Percentiles rank a stretch among this genome's conserved stretches.
These are phyloP conservation scores for Wickerhamomyces sp. DNA, from an alignment of 1,139 yeast genomes.

Conservation along the genomic window DNA sequence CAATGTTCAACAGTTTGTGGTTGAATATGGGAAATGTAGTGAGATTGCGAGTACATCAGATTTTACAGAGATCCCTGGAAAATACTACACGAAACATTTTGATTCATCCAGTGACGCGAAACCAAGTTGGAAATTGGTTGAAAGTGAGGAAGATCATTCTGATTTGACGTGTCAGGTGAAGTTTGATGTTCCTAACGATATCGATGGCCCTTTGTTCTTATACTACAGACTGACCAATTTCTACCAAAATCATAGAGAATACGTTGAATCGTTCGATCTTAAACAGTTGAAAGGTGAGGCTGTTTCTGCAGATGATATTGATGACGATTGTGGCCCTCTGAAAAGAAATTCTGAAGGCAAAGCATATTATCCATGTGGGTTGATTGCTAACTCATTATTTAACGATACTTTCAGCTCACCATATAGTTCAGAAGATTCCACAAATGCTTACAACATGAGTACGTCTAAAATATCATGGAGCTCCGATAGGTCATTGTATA, in stretches of 20 bases:
- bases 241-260: constrained; percentile 74
- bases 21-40: constrained; percentile 58
- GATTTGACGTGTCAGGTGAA: constrained; percentile 43
- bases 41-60: constrained; percentile 31
- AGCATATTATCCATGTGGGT: constrained; percentile 68
- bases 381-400: constrained; percentile 71
- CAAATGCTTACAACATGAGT: constrained; percentile 44
- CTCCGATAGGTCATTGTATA: constrained; percentile 52
- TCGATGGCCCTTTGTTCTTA: constrained; percentile 56
- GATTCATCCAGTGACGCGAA: constrained; percentile 30
- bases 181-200: constrained; percentile 54
- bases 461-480: constrained; percentile 63
- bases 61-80: constrained; percentile 44
- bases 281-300: constrained; percentile 62
- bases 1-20: constrained; percentile 51
- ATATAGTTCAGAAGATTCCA: constrained; percentile 35
- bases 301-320: constrained; percentile 39
- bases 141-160: constrained; percentile 30
- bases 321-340: constrained; percentile 57
- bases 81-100: constrained; percentile 52
- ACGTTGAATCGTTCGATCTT: constrained; percentile 65
- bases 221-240: constrained; percentile 72
- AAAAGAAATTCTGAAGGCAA: constrained; percentile 45
- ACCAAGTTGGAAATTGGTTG: constrained; percentile 52
- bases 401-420: constrained; percentile 61